Percentiles rank a stretch among this genome's conserved stretches.
Evolutionary conservation across 345 rosid genomes (phyloP).

Genomic region (Nasturtium officinale): DNA sequence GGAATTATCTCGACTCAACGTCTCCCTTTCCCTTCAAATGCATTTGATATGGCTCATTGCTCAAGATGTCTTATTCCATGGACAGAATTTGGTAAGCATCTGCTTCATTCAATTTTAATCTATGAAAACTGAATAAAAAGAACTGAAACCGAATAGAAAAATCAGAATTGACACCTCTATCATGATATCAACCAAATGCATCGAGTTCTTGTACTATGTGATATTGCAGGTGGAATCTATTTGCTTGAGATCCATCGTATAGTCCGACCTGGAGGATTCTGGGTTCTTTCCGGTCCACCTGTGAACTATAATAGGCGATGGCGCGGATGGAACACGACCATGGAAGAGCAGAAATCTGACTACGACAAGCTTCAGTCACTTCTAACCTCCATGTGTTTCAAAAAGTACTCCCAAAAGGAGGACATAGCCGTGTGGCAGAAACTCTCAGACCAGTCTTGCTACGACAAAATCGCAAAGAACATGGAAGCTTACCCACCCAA

Average conservation of each 20-base stretch:
- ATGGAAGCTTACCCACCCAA: conserved; percentile 80
- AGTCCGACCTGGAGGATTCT: conserved; percentile 97
- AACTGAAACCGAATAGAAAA: neutral
- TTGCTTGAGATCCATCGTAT: conserved; percentile 89
- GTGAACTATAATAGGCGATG: conserved; percentile 83
- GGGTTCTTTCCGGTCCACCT: conserved; percentile 98
- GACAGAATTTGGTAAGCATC: conserved; percentile 90
- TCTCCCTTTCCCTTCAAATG: conserved; percentile 88
- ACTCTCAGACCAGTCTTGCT: conserved; percentile 70
- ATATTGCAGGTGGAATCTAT: conserved; percentile 86
- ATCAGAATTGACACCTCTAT: neutral
- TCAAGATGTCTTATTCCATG: conserved; percentile 99
- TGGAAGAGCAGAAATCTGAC: conserved; percentile 84
- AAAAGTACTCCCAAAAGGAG: conserved; percentile 72
- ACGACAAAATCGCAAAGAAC: conserved; percentile 55
- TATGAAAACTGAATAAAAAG: neutral
- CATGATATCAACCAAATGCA: neutral
- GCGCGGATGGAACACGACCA: conserved; percentile 98
- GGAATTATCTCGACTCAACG: conserved; percentile 97
- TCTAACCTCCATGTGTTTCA: conserved; percentile 90
- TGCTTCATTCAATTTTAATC: neutral
- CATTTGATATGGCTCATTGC: conserved; percentile 99
- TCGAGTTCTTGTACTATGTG: neutral
- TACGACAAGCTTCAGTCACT: conserved; percentile 77
- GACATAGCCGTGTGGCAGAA: conserved; percentile 98